Conservation (phyloP, 805 yeast species). For the fission yeast (Schizosaccharomyces pombe) region DNA sequence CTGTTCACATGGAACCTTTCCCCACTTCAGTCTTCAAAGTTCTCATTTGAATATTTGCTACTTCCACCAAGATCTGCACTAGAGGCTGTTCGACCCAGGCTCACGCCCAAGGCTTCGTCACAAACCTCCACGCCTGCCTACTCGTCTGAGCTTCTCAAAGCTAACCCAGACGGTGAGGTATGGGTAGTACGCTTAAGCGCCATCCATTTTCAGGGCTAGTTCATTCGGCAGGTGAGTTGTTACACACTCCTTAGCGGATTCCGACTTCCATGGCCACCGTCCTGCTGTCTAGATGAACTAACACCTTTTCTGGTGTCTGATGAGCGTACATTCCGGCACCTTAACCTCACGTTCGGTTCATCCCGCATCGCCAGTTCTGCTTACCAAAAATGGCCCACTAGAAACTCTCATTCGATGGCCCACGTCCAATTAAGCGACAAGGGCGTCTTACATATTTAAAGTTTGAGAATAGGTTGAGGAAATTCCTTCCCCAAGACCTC, state of each 20-base stretch:
- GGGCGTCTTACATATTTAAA: conserved; percentile 22
- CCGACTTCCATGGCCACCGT: conserved; percentile 32
- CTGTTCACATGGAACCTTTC: conserved; percentile 23
- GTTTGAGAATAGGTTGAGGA: conserved; percentile 22
- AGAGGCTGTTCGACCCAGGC: conserved; percentile 22
- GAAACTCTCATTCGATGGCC: conserved; percentile 22
- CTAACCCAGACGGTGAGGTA: conserved; percentile 22
- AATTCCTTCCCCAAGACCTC: conserved; percentile 21
- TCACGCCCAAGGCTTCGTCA: conserved; percentile 21
- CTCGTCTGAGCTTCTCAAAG: conserved; percentile 21
- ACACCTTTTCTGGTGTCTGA: conserved; percentile 25
- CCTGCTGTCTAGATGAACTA: conserved; percentile 21
- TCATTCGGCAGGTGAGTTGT: conserved; percentile 23
- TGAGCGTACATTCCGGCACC: conserved; percentile 23
- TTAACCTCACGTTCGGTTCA: conserved; percentile 22
- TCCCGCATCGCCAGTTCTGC: conserved; percentile 27
- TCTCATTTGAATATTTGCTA: conserved; percentile 22
- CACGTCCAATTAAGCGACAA: conserved; percentile 22
- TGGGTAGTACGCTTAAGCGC: conserved; percentile 22
- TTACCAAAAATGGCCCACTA: conserved; percentile 26
- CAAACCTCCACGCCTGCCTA: conserved; percentile 22
- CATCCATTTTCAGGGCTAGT: conserved; percentile 20
- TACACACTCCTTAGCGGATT: conserved; percentile 21
- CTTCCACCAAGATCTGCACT: conserved; percentile 24
- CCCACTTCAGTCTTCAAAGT: conserved; percentile 23